A percentile compares a stretch with the other conserved stretches of the same genome.
Evolutionary conservation across 768 basidiomycete species (phyloP).

Genomic region (Punctularia strigosozonata): DNA sequence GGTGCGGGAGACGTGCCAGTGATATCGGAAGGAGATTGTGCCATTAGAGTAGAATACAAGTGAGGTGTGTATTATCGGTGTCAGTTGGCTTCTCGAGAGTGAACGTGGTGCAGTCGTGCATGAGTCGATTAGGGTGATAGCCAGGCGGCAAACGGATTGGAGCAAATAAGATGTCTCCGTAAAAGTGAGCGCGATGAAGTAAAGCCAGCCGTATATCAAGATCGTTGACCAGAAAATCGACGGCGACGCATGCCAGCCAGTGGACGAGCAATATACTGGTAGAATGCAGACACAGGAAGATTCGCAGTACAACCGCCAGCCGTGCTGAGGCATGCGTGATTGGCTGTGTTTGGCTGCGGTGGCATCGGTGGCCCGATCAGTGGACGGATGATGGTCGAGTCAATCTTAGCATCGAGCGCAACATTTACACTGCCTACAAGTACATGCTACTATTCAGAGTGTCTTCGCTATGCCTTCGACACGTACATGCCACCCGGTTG

Average conservation of each 20-base stretch:
- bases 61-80: too few species aligned
- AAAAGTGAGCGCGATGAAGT: too few species aligned
- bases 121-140: too few species aligned
- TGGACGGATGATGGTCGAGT: background rate
- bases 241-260: too few species aligned
- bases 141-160: too few species aligned
- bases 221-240: too few species aligned
- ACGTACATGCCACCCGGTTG: slow-evolving; percentile 24
- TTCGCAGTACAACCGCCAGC: background rate
- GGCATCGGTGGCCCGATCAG: background rate
- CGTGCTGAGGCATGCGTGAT: background rate
- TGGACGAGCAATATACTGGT: too few species aligned
- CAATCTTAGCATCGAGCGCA: background rate
- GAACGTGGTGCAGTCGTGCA: slow-evolving; percentile 13
- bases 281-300: background rate
- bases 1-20: slow-evolving; percentile 23
- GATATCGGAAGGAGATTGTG: slow-evolving; percentile 21
- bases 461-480: slow-evolving; percentile 24
- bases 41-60: slow-evolving; percentile 13
- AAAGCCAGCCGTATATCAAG: too few species aligned
- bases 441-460: too few species aligned
- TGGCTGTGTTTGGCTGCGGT: background rate
- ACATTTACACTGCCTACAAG: too few species aligned
- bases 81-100: too few species aligned
- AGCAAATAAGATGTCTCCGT: too few species aligned